Conservation (phyloP, 208 protist genomes). For the Tritrichomonas musculus region DNA sequence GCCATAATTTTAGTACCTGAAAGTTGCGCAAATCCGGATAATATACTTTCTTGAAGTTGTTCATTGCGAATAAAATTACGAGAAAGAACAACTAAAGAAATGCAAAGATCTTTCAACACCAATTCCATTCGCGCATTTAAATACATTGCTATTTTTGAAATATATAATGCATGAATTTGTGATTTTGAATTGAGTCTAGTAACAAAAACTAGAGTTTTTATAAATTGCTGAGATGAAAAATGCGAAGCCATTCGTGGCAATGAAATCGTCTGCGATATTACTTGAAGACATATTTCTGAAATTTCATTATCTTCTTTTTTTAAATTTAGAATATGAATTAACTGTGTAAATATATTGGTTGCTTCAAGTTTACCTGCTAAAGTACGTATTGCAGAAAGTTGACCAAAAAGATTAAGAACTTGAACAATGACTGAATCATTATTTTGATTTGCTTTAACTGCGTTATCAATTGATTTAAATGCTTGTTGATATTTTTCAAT, state of each 20-base stretch:
- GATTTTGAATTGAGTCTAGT: not conserved
- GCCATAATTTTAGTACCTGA: not conserved
- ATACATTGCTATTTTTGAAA: not conserved
- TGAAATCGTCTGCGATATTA: not conserved
- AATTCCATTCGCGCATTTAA: not conserved
- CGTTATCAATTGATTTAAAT: not conserved
- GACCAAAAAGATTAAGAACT: not conserved
- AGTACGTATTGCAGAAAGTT: not conserved
- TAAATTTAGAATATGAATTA: not conserved
- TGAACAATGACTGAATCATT: not conserved
- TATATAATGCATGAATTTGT: not conserved
- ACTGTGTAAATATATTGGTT: not conserved
- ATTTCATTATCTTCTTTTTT: not conserved
- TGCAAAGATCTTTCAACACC: not conserved
- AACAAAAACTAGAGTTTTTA: not conserved
- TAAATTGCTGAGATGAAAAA: conserved; percentile 11
- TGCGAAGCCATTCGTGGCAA: not conserved
- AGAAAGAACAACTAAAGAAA: not conserved
- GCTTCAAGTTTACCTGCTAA: not conserved
- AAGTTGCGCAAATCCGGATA: not conserved
- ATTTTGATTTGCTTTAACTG: not conserved
- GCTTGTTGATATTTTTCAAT: not conserved
- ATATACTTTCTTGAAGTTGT: not conserved
- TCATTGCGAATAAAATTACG: not conserved
- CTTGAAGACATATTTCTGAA: not conserved